Evolutionary conservation across 345 rosid genomes (phyloP).

Genomic region (Gossypioides kirkii): DNA sequence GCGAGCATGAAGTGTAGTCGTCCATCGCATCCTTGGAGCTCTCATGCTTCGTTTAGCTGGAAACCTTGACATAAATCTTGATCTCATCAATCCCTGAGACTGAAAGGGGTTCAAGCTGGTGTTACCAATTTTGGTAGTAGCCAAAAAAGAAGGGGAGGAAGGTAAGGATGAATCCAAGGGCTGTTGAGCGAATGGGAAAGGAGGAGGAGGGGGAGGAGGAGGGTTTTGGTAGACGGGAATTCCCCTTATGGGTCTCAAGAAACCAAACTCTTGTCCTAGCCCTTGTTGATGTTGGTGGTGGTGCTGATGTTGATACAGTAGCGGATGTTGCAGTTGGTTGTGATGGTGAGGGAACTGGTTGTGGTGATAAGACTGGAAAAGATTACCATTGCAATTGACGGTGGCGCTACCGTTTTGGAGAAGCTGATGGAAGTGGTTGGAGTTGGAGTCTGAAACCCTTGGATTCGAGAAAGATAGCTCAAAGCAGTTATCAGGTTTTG

Average conservation of each 20-base stretch:
- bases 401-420: slow-evolving; percentile 22
- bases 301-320: slow-evolving; percentile 38
- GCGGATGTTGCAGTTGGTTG: slow-evolving; percentile 26
- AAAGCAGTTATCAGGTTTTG: slow-evolving; percentile 35
- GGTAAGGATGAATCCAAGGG: slow-evolving; percentile 34
- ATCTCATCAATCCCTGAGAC: slow-evolving; percentile 52
- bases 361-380: slow-evolving; percentile 38
- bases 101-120: slow-evolving; percentile 35
- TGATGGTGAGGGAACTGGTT: slow-evolving; percentile 29
- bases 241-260: slow-evolving; percentile 85
- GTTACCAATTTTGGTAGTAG: slow-evolving; percentile 19
- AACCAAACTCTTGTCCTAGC: slow-evolving; percentile 55
- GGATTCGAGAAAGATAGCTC: slow-evolving; percentile 70
- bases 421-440: slow-evolving; percentile 31
- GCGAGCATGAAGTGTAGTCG: slow-evolving; percentile 92
- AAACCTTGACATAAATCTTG: slow-evolving; percentile 60
- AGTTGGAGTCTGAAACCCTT: slow-evolving; percentile 32
- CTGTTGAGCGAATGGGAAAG: slow-evolving; percentile 46
- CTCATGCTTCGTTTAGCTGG: slow-evolving; percentile 56
- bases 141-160: slow-evolving; percentile 35
- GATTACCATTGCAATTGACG: slow-evolving; percentile 28
- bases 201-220: slow-evolving; percentile 32
- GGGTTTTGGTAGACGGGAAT: slow-evolving; percentile 70
- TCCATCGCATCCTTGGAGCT: slow-evolving; percentile 94
- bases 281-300: slow-evolving; percentile 33